Evolutionary conservation across 1,284 basidiomycete species (phyloP).

Genomic region (Ganoderma lucidum): DNA sequence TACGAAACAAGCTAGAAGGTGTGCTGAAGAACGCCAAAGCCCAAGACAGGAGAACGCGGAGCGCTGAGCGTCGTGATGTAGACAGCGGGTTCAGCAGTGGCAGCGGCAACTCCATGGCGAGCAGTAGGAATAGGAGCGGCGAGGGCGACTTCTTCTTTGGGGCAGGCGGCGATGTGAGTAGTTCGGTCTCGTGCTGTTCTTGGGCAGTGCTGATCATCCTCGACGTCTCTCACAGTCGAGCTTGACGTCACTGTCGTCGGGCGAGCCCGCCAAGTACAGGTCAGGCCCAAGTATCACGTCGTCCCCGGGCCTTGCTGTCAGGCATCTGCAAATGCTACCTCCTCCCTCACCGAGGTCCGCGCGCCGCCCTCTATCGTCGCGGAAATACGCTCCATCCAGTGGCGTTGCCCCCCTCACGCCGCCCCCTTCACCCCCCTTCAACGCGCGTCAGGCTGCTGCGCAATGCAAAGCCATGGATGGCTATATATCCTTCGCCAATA

Average conservation of each 20-base stretch:
- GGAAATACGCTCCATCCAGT: slow-evolving; percentile 19
- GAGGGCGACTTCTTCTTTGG: slow-evolving; percentile 44
- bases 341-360: slow-evolving; percentile 32
- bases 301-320: slow-evolving; percentile 25
- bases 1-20: slow-evolving; percentile 61
- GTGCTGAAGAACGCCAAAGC: slow-evolving; percentile 50
- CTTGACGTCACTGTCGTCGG: slow-evolving; percentile 36
- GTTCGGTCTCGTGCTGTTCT: slow-evolving; percentile 5
- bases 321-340: slow-evolving; percentile 28
- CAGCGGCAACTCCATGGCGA: slow-evolving; percentile 41
- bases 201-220: slow-evolving; percentile 26
- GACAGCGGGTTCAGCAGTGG: slow-evolving; percentile 38
- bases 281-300: slow-evolving; percentile 25
- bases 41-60: slow-evolving; percentile 35
- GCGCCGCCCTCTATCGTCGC: slow-evolving; percentile 29
- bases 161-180: slow-evolving; percentile 38
- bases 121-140: slow-evolving; percentile 42
- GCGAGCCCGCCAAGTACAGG: slow-evolving; percentile 26
- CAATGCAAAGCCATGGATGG: slow-evolving; percentile 65
- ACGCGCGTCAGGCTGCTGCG: slow-evolving; percentile 65
- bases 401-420: slow-evolving; percentile 38
- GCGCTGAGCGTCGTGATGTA: slow-evolving; percentile 35
- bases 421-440: slow-evolving; percentile 55
- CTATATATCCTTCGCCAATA: slow-evolving; percentile 70
- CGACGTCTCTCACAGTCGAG: slow-evolving; percentile 30